These are phyloP conservation scores for Theileria orientalis DNA, from an alignment of 169 alveolate species.

Conservation along the genomic window DNA sequence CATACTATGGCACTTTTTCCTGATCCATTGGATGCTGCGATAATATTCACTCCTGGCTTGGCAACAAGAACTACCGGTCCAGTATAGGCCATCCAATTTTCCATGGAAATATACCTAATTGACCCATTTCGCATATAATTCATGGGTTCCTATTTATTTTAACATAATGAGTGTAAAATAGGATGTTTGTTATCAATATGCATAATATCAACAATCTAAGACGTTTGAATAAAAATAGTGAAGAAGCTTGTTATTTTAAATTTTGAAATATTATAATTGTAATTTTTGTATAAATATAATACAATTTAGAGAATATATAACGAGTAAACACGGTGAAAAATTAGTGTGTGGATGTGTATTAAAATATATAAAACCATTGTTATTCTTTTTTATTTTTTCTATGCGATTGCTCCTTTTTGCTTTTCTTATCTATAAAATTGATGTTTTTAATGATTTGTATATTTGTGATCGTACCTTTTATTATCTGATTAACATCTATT, in stretches of 20 bases:
- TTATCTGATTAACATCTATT: conserved; percentile 18
- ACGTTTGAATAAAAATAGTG: not conserved
- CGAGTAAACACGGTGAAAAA: not conserved
- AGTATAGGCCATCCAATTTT: conserved; percentile 76
- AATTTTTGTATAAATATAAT: not conserved
- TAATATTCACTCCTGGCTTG: conserved; percentile 69
- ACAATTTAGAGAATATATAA: not conserved
- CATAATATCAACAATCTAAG: not conserved
- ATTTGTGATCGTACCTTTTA: conserved; percentile 12
- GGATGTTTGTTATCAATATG: not conserved
- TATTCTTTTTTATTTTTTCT: not conserved
- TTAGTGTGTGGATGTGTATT: too few species aligned
- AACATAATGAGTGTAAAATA: not conserved
- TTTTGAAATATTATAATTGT: not conserved
- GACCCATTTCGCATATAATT: conserved; percentile 45
- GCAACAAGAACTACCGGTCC: conserved; percentile 70
- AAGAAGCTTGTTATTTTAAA: not conserved
- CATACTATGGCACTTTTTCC: conserved; percentile 75
- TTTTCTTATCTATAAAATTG: not conserved
- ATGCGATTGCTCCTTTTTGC: not conserved
- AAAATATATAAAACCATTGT: not conserved
- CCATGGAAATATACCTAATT: conserved; percentile 56
- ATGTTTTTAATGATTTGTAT: not conserved
- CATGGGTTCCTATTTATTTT: not conserved
- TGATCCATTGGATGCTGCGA: conserved; percentile 75